Evolutionary conservation across 768 basidiomycete genomes (phyloP).

Genomic region (Boletus vermiculosoides): DNA sequence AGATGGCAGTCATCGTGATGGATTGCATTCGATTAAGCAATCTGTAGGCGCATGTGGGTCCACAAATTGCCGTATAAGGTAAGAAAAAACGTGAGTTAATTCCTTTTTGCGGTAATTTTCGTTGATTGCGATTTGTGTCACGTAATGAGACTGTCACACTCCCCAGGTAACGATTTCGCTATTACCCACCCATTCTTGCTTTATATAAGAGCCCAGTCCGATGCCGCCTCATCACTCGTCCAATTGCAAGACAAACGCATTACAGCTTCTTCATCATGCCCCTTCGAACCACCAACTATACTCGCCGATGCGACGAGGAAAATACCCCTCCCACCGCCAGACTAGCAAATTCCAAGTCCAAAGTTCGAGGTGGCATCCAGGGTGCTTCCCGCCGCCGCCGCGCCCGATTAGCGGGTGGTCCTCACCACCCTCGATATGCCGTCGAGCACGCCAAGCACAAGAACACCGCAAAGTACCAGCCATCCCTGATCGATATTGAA

Average conservation of each 20-base stretch:
- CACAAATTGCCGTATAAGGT: slow-evolving; percentile 26
- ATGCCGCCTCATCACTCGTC: background rate
- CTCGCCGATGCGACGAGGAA: slow-evolving; percentile 30
- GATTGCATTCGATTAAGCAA: slow-evolving; percentile 25
- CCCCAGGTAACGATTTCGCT: background rate
- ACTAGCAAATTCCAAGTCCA: slow-evolving; percentile 7
- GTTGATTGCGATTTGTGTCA: slow-evolving; percentile 35
- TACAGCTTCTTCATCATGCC: slow-evolving; percentile 23
- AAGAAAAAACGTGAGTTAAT: background rate
- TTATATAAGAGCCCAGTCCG: slow-evolving; percentile 30
- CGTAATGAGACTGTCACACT: slow-evolving; percentile 29
- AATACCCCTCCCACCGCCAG: slow-evolving; percentile 33
- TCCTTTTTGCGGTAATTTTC: slow-evolving; percentile 24
- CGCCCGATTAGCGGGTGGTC: slow-evolving; percentile 31
- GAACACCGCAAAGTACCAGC: slow-evolving; percentile 12
- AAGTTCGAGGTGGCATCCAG: slow-evolving; percentile 31
- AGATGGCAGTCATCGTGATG: slow-evolving; percentile 7
- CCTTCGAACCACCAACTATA: slow-evolving; percentile 17
- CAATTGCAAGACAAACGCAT: background rate
- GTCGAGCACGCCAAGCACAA: slow-evolving; percentile 42
- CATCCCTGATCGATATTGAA: slow-evolving; percentile 29
- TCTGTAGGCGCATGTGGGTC: slow-evolving; percentile 30
- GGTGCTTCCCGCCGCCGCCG: slow-evolving; percentile 41
- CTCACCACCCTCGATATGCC: slow-evolving; percentile 33
- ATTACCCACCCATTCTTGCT: slow-evolving; percentile 9